Conservation (phyloP, 2,329 filamentous ascomycete genomes). For the Fusarium phyllophilum region DNA sequence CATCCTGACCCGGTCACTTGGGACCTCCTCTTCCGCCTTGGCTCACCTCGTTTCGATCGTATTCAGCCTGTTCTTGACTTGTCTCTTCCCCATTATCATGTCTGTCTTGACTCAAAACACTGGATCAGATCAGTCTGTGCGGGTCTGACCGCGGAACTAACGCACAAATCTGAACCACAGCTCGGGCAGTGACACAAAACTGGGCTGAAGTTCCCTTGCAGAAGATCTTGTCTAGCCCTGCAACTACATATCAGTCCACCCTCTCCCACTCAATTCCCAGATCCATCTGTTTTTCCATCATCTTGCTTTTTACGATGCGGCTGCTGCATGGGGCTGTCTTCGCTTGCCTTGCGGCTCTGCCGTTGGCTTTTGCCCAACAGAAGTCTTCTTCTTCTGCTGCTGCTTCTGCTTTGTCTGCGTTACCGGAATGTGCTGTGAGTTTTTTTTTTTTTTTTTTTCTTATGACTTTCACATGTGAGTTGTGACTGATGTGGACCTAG, state of each 20-base stretch:
- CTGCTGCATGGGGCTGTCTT: conserved; percentile 11
- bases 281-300: neutral
- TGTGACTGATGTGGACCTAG: conserved; percentile 29
- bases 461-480: neutral
- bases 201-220: neutral
- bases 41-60: neutral
- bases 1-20: neutral
- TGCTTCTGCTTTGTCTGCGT: conserved; percentile 17
- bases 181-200: neutral
- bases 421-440: conserved; percentile 50
- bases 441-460: neutral
- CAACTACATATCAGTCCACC: neutral
- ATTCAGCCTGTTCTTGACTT: neutral
- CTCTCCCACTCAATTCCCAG: neutral
- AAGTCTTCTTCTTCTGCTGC: neutral
- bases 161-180: neutral
- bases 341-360: conserved; percentile 13
- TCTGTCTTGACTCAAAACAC: neutral
- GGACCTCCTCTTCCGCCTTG: neutral
- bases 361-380: conserved; percentile 3
- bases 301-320: conserved; percentile 2
- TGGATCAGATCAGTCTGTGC: neutral
- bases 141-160: neutral
- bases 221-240: neutral
- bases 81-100: neutral